Conservation (phyloP, 441 rosid species). For the Adansonia grandidieri region DNA sequence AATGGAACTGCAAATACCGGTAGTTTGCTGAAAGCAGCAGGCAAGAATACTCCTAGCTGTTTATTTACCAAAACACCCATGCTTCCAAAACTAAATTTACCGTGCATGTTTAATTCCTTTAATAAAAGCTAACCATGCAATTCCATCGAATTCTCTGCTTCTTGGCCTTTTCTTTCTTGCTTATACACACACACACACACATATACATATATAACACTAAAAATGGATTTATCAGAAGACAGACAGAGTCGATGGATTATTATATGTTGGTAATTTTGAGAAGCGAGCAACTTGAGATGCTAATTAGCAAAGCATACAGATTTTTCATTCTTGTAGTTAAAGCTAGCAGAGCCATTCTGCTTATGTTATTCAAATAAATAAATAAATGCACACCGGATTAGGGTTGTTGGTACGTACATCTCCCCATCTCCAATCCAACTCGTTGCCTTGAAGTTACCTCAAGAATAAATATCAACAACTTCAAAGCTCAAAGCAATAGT, state of each 20-base stretch:
- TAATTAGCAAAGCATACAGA: background rate
- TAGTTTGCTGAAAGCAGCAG: constrained; percentile 39
- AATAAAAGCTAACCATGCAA: background rate
- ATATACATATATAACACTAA: no score
- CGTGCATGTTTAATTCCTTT: background rate
- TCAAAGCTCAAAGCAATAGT: no score
- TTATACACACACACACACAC: no score
- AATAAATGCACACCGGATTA: constrained; percentile 28
- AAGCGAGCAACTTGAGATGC: background rate
- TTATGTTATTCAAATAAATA: constrained; percentile 30
- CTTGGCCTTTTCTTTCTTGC: background rate
- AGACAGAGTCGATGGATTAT: background rate
- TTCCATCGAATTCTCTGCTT: background rate
- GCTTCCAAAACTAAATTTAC: background rate
- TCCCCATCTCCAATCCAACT: constrained; percentile 23
- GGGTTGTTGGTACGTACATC: constrained; percentile 41
- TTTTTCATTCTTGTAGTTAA: constrained; percentile 21
- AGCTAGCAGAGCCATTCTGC: constrained; percentile 6
- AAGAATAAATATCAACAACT: background rate
- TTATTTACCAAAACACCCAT: constrained; percentile 31
- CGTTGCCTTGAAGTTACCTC: constrained; percentile 23
- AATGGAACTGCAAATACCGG: constrained; percentile 23
- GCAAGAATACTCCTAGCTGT: background rate
- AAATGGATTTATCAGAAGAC: background rate
- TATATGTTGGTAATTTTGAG: constrained; percentile 18